Evolutionary conservation across 2,329 filamentous ascomycete genomes (phyloP).

Genomic region (Lasiodiplodia sp.): DNA sequence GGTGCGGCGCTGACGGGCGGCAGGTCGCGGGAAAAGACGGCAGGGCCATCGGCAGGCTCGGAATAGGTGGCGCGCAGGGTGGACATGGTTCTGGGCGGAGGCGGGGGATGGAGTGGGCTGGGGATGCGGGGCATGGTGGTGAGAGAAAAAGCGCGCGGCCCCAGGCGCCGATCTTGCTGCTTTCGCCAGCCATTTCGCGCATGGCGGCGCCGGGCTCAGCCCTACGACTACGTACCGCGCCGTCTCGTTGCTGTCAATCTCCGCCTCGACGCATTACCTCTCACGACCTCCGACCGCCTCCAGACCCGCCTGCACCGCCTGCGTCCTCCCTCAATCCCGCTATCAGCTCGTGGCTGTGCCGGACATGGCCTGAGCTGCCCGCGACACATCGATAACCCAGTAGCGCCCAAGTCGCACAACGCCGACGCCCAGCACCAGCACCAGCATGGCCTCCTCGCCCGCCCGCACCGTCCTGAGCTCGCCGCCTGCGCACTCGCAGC

Average conservation of each 20-base stretch:
- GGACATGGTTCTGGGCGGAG: slow-evolving; percentile 35
- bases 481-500: slow-evolving; percentile 11
- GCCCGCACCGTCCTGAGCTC: slow-evolving; percentile 23
- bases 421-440: slow-evolving; percentile 12
- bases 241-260: not conserved
- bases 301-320: not conserved
- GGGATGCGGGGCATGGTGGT: slow-evolving; percentile 41
- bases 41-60: slow-evolving; percentile 56
- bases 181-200: not conserved
- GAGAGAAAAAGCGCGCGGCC: slow-evolving; percentile 31
- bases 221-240: slow-evolving; percentile 27
- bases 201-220: slow-evolving; percentile 15
- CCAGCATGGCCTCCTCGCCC: slow-evolving; percentile 27
- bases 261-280: slow-evolving; percentile 8
- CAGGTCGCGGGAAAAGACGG: slow-evolving; percentile 37
- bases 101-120: slow-evolving; percentile 23
- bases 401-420: slow-evolving; percentile 24
- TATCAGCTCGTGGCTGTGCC: slow-evolving; percentile 15
- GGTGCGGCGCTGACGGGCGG: slow-evolving; percentile 35
- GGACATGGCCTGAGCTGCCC: slow-evolving; percentile 26
- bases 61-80: slow-evolving; percentile 61
- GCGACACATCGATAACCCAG: slow-evolving; percentile 12
- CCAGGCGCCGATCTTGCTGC: not conserved
- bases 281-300: not conserved
- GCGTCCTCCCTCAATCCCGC: not conserved